Evolutionary conservation across 2,329 filamentous ascomycete genomes (phyloP), one percentile per base, ranked within the genome.

Genomic region (Fusarium papillatum): DNA sequence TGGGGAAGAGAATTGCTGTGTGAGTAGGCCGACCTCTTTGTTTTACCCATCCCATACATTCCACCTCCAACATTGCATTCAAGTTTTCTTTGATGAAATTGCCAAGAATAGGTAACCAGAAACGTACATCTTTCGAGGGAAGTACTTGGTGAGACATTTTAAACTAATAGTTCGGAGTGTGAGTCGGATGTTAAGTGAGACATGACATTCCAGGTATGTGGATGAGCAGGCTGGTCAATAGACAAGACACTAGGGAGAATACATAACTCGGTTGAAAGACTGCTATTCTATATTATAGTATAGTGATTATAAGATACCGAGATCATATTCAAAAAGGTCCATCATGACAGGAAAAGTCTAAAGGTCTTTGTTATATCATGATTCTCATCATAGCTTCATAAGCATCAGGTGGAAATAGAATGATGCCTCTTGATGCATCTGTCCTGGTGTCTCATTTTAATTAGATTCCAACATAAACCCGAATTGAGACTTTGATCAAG

Each of bases 1-100:
- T 38, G 24, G 59, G 31, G 24, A 36, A 31, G 66, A 77, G 66
- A 80, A 80, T 79, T 79, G 41, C 64, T 46, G 39, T 38, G 60
- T 36, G 36, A 36, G 46, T 53, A 64, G 53, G 34, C 62, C 19
- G 34, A 59, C 59, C 65, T 78, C 76, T 66, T 71, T 76, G 65
- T 74, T 74, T 63, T 68, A 34, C 55, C 55, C 71, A 80, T 79
- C 70, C 61, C 68, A 76, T 69, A 53, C 74, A 76, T 76, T 76
- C 74, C 74, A 76, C 65, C 64, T 68, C 41, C 39, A 53, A 41
- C 60, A 69, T 53, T 72, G 74, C 69, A 62, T 69, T 71, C 53
- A 64, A 64, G 26, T 73, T 68, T 73, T 73, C 64, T 59, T 60
- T 57, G 55, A 53, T 65, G 50, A 61, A 46, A 46, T 16, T 31